phyloP scores from a whole-genome alignment of 768 basidiomycete genomes.

The Suillus decipiens region DNA sequence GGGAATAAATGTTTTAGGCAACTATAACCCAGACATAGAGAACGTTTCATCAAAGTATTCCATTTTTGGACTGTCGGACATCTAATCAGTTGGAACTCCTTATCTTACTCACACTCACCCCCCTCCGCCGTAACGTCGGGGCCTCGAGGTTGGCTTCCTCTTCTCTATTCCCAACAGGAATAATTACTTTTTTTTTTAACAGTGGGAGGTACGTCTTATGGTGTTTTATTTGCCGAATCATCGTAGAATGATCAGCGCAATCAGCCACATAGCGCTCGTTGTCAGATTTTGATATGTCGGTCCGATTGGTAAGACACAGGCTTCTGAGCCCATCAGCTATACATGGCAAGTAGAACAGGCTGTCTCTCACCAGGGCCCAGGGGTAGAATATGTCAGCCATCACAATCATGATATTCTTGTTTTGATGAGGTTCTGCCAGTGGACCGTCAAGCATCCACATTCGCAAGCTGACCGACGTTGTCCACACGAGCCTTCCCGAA shows the following conservation, averaged over 20 bases:
- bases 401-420: background rate
- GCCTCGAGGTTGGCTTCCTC: constrained; percentile 1
- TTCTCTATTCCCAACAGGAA: constrained; percentile 2
- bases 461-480: background rate
- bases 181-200: background rate
- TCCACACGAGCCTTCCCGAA: background rate
- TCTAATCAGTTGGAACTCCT: constrained; percentile 10
- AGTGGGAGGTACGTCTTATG: too few species aligned
- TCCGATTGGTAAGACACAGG: background rate
- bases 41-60: constrained; percentile 6
- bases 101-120: constrained; percentile 11
- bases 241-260: constrained; percentile 2
- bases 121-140: background rate
- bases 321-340: background rate
- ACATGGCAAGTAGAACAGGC: too few species aligned
- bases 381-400: background rate
- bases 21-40: constrained; percentile 16
- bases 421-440: background rate
- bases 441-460: background rate
- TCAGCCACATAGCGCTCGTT: constrained; percentile 7
- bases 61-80: constrained; percentile 8
- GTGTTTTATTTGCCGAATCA: too few species aligned
- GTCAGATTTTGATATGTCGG: constrained; percentile 3
- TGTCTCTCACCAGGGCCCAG: background rate
- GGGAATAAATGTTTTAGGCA: constrained; percentile 18